Conservation (phyloP, 2,329 filamentous ascomycete species). For the Fusarium tjaetaba region DNA sequence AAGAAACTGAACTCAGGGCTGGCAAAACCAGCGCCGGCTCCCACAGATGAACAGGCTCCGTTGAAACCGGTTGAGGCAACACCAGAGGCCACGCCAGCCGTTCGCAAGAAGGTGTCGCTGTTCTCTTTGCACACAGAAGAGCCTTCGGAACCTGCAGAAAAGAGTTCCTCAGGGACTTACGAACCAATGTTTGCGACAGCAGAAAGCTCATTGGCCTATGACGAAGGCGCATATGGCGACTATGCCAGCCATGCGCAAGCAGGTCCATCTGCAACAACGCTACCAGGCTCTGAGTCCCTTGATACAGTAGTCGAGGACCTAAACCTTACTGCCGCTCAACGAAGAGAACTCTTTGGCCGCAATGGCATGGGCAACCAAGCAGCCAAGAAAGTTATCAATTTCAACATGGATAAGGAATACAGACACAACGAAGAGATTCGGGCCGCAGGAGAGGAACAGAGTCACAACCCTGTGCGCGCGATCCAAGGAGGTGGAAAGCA, state of each 20-base stretch:
- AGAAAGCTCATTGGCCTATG: conserved; percentile 30
- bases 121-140: conserved; percentile 70
- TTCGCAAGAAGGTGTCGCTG: conserved; percentile 68
- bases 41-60: conserved; percentile 16
- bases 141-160: conserved; percentile 36
- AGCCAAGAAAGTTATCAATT: conserved; percentile 76
- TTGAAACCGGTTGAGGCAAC: conserved; percentile 33
- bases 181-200: conserved; percentile 61
- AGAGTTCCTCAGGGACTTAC: conserved; percentile 52
- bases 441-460: conserved; percentile 73
- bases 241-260: conserved; percentile 46
- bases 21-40: conserved; percentile 15
- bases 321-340: conserved; percentile 79
- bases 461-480: conserved; percentile 86
- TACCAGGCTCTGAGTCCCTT: conserved; percentile 64
- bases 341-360: conserved; percentile 87
- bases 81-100: conserved; percentile 20
- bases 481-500: conserved; percentile 82
- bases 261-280: conserved; percentile 45
- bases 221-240: conserved; percentile 44
- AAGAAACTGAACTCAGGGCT: conserved; percentile 53
- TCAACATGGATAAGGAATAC: conserved; percentile 91
- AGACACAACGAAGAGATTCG: conserved; percentile 82
- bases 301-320: conserved; percentile 78
- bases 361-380: conserved; percentile 51